Conservation (phyloP, 2,329 filamentous ascomycete species). For the Aspergillus sp. region DNA sequence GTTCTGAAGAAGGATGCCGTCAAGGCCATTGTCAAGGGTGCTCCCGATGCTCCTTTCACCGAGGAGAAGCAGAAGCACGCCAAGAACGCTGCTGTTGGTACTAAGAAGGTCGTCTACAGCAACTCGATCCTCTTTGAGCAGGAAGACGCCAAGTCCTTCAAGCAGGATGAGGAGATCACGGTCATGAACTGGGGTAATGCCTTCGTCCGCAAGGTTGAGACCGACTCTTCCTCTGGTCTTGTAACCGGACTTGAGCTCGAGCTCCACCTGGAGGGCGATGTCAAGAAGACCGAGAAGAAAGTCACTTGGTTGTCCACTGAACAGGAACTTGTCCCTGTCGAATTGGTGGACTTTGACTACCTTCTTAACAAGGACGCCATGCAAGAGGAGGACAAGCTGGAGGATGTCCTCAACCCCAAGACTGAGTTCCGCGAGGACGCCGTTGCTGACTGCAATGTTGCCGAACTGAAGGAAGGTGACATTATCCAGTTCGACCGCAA, state of each 20-base stretch:
- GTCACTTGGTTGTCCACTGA: slow-evolving; percentile 82
- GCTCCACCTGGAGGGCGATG: slow-evolving; percentile 85
- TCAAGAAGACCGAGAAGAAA: slow-evolving; percentile 95
- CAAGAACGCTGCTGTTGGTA: slow-evolving; percentile 80
- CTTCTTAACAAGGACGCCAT: slow-evolving; percentile 92
- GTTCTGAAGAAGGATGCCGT: slow-evolving; percentile 66
- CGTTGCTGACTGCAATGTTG: slow-evolving; percentile 73
- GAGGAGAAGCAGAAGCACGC: slow-evolving; percentile 79
- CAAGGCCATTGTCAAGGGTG: slow-evolving; percentile 61
- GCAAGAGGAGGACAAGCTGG: slow-evolving; percentile 76
- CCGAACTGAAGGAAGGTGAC: slow-evolving; percentile 71
- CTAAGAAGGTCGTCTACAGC: slow-evolving; percentile 77
- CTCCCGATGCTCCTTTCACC: slow-evolving; percentile 54
- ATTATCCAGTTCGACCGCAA: slow-evolving; percentile 94
- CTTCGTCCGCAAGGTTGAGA: slow-evolving; percentile 45
- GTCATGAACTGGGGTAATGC: slow-evolving; percentile 87
- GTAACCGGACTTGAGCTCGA: slow-evolving; percentile 71
- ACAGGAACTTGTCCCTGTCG: slow-evolving; percentile 70
- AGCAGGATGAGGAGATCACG: slow-evolving; percentile 81
- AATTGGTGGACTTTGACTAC: slow-evolving; percentile 92
- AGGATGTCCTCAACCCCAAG: slow-evolving; percentile 71
- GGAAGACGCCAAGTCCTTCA: slow-evolving; percentile 74
- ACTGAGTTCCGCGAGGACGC: slow-evolving; percentile 70
- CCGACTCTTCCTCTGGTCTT: slow-evolving; percentile 42
- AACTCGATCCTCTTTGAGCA: slow-evolving; percentile 75